Evolutionary conservation across 2,329 filamentous ascomycete genomes (phyloP).

Genomic region (Grosmannia serpens): DNA sequence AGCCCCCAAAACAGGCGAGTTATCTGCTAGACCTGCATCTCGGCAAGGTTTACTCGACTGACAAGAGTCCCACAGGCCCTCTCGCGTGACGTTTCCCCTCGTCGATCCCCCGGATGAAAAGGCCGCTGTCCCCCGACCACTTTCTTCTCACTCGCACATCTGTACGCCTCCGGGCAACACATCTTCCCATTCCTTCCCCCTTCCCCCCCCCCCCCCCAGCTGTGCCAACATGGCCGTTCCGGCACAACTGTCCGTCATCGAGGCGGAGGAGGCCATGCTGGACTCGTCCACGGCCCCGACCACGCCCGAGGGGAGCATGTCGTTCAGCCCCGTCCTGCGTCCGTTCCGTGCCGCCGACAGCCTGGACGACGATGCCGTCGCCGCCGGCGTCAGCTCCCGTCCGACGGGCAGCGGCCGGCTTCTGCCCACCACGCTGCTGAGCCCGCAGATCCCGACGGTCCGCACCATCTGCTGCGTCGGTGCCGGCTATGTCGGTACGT

Average conservation of each 20-base stretch:
- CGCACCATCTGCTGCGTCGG: constrained; percentile 62
- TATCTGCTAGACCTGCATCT: no score
- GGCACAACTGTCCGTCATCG: neutral
- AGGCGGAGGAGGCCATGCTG: constrained; percentile 19
- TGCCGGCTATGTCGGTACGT: constrained; percentile 60
- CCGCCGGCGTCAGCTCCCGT: neutral
- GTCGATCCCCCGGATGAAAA: no score
- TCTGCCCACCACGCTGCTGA: constrained; percentile 9
- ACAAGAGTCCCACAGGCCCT: no score
- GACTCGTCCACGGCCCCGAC: constrained; percentile 31
- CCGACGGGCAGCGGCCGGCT: neutral
- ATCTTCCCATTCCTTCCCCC: neutral
- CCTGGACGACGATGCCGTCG: constrained; percentile 3
- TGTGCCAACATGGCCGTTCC: neutral
- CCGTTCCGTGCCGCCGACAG: constrained; percentile 14
- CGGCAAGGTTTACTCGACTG: no score
- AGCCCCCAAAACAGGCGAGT: neutral
- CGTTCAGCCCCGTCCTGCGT: constrained; percentile 29
- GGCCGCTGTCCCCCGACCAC: no score
- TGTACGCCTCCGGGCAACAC: no score
- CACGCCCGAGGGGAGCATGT: constrained; percentile 30
- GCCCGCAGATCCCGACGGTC: constrained; percentile 19
- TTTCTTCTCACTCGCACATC: no score
- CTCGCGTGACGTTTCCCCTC: no score
- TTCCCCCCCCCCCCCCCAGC: neutral